Conservation (phyloP, 2,329 filamentous ascomycete species). For the Lasiodiplodia theobromae region DNA sequence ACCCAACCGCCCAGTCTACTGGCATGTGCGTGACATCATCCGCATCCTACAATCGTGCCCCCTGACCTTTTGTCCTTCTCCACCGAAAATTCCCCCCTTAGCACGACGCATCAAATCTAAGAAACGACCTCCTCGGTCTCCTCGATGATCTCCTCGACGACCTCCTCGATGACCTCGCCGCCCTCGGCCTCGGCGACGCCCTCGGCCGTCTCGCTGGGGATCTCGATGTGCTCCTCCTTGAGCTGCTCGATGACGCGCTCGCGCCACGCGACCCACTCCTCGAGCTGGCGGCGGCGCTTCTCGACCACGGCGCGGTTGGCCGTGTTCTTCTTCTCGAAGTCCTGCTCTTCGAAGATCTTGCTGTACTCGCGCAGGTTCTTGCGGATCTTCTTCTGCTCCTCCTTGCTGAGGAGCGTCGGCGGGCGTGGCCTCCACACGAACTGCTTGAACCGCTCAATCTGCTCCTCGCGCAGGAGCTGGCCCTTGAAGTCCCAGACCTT, state of each 20-base stretch:
- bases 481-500: conserved; percentile 98
- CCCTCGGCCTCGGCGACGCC: conserved; percentile 57
- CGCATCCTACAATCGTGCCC: background rate
- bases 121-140: conserved; percentile 82
- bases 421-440: conserved; percentile 93
- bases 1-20: background rate
- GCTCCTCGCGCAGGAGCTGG: conserved; percentile 85
- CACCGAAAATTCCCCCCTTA: background rate
- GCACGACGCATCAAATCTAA: conserved; percentile 7
- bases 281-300: conserved; percentile 78
- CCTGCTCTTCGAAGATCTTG: conserved; percentile 92
- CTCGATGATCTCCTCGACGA: conserved; percentile 89
- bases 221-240: conserved; percentile 62
- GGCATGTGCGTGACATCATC: background rate
- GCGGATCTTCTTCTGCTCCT: conserved; percentile 96
- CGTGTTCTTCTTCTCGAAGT: conserved; percentile 89
- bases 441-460: conserved; percentile 97
- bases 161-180: conserved; percentile 69
- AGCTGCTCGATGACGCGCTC: conserved; percentile 75
- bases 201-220: conserved; percentile 59
- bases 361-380: conserved; percentile 98
- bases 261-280: conserved; percentile 90
- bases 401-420: conserved; percentile 87
- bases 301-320: conserved; percentile 95
- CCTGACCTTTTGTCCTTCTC: background rate